phyloP scores from a whole-genome alignment of 768 basidiomycete species.

The Tricholoma sp. region DNA sequence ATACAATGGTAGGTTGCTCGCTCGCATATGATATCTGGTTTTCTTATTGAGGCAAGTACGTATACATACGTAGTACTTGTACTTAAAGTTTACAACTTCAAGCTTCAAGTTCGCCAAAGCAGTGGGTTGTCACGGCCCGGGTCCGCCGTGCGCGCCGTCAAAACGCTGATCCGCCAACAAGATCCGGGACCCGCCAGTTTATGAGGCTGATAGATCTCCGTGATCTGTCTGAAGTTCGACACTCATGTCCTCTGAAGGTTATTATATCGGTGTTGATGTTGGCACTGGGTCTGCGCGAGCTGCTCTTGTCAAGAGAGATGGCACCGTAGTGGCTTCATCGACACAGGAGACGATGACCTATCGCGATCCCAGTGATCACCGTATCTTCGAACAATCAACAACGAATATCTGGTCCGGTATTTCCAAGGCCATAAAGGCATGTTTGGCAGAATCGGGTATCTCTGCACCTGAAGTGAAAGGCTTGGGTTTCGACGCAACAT shows the following conservation, averaged over 20 bases:
- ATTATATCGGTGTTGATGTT: constrained; percentile 77
- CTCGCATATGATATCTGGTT: too few relatives aligned
- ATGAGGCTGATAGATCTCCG: too few relatives aligned
- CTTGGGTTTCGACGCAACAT: constrained; percentile 93
- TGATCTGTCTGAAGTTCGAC: too few relatives aligned
- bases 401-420: constrained; percentile 80
- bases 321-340: constrained; percentile 71
- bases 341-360: constrained; percentile 81
- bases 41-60: too few relatives aligned
- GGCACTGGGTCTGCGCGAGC: constrained; percentile 95
- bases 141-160: too few relatives aligned
- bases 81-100: too few relatives aligned
- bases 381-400: constrained; percentile 97
- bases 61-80: too few relatives aligned
- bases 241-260: constrained; percentile 33
- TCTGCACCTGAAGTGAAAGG: constrained; percentile 69
- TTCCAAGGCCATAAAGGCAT: constrained; percentile 53
- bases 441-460: constrained; percentile 54
- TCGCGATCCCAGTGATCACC: constrained; percentile 78
- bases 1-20: too few relatives aligned
- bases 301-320: constrained; percentile 64
- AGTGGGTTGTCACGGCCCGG: too few relatives aligned
- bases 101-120: too few relatives aligned
- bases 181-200: too few relatives aligned
- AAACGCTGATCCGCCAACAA: too few relatives aligned